Base-by-base conservation (phyloP, 768 basidiomycete species). In the Xanthoconium stramineum region DNA sequence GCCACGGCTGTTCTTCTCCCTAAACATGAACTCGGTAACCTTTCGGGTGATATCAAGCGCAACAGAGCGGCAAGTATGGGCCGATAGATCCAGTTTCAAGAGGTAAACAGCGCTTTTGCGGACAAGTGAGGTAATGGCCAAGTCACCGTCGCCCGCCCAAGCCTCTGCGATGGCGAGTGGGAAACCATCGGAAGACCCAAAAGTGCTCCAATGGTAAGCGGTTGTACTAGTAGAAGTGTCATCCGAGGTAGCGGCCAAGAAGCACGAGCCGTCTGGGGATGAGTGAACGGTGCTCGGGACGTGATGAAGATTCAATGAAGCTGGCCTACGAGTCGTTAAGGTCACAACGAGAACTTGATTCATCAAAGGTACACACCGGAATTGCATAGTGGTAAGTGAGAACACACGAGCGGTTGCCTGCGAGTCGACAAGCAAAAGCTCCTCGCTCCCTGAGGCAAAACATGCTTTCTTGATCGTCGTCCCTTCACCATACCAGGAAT, bases 11-110 rank as follows among this genome's bases (percentile, higher is more conserved):
- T 68, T 73, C 42, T 74, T 79, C 55, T 80, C 77, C 58, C 72
- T 74, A 69, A 86, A 84, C 71, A 74, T 77, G 64, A 84, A 83
- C 55, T 85, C 81, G 1, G 83, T 84, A 8, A 76, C 69, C 45
- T 80, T 82, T 54, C 76, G 76, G 11, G 80, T 82, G 61, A 86
- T 84, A 39, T 79, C 74, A 13, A 86, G 69, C 2, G 72, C 76
- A 10, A 79, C 39, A 1, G 85, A 86, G 33, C 61, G 63, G 52
- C 79, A 76, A 30, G 57, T 56, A 2, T 61, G 71, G 20, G 65
- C 17, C 1, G 58, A 39, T 8, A 66, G 42, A 58, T 81, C 74
- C 11, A 84, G 59, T 33, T 69, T 69, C 28, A 84, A 45, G 17
- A 84, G 61, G 61, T 84, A 75, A 3, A 80, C 72, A 46, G 68